Evolutionary conservation across 2,329 filamentous ascomycete species (phyloP), one percentile per base, ranked within the genome.

Genomic region (Hypoxylon sp.): DNA sequence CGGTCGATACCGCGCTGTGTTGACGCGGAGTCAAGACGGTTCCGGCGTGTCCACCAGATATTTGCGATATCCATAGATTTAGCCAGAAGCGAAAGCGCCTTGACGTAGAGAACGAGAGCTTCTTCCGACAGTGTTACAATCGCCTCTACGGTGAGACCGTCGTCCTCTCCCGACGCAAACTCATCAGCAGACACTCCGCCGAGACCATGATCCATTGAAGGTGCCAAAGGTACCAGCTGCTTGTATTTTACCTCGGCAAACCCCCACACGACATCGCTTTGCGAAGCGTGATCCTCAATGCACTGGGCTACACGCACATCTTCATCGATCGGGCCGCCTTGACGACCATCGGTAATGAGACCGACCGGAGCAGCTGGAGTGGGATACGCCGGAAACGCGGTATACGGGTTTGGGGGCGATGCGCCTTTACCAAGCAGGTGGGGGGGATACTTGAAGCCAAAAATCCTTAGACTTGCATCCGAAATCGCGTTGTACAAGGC

Each of bases 181-280:
- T 84, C 82, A 3, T 90, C 87, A 7, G 80, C 74, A 3, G 80
- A 79, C n/a, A 85, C 77, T 13, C 89, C 88, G 6, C 90, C 89
- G 3, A 93, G 83, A 5, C 87, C 88, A 69, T 91, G 88, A 50
- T 92, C 88, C 68, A 85, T 86, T 0, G 91, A 94, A 1, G 94
- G 95, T 1, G 92, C 89, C 46, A 95, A 81, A 2, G 95, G 95
- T 51, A 97, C 87, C n/a, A 99, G 85, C 77, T 99, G 95, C 78
- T 96, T 95, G 79, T 96, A 97, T 78, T 99, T 99, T 74, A 99
- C 94, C 79, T 99, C 94, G 5, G 95, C 95, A 78, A 99, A 98
- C 2, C 94, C 94, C 76, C 94, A 99, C 2, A 99, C 94, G 47
- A 97, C 95, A 76, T 99, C 94, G 74, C 94, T 97, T 39, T 94